phyloP scores from a whole-genome alignment of 768 basidiomycete genomes.

The Amyloporia xantha region DNA sequence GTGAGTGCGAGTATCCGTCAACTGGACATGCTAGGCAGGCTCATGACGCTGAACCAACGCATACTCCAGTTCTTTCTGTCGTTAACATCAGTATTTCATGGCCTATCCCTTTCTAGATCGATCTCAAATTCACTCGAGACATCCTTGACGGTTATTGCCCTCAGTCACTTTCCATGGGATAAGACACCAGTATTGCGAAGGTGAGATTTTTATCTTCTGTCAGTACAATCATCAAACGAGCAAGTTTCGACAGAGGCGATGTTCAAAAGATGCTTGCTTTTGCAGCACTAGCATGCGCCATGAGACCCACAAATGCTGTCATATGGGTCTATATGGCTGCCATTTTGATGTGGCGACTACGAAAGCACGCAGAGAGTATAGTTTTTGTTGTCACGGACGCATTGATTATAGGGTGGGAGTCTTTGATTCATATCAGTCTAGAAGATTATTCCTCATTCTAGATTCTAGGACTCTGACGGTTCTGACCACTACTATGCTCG shows the following conservation, averaged over 20 bases:
- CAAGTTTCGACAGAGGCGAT: slow-evolving; percentile 27
- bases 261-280: slow-evolving; percentile 38
- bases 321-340: slow-evolving; percentile 75
- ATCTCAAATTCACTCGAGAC: slow-evolving; percentile 93
- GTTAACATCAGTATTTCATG: slow-evolving; percentile 82
- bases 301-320: slow-evolving; percentile 85
- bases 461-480: background rate
- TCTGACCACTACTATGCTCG: slow-evolving; percentile 31
- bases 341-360: slow-evolving; percentile 49
- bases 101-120: slow-evolving; percentile 75
- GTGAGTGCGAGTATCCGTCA: slow-evolving; percentile 38
- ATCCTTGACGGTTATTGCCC: slow-evolving; percentile 71
- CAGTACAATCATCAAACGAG: slow-evolving; percentile 26
- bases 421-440: background rate
- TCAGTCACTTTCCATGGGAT: slow-evolving; percentile 74
- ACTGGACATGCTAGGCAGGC: background rate
- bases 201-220: slow-evolving; percentile 19
- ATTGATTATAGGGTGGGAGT: slow-evolving; percentile 37
- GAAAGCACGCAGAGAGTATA: slow-evolving; percentile 27
- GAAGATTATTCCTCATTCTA: background rate
- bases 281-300: slow-evolving; percentile 70
- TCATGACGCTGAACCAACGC: too few relatives aligned
- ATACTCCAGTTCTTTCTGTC: slow-evolving; percentile 66
- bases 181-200: slow-evolving; percentile 11
- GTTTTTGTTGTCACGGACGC: slow-evolving; percentile 33